Evolutionary conservation across 495 filamentous ascomycete genomes (phyloP).

Genomic region (Lophium mytilinum): DNA sequence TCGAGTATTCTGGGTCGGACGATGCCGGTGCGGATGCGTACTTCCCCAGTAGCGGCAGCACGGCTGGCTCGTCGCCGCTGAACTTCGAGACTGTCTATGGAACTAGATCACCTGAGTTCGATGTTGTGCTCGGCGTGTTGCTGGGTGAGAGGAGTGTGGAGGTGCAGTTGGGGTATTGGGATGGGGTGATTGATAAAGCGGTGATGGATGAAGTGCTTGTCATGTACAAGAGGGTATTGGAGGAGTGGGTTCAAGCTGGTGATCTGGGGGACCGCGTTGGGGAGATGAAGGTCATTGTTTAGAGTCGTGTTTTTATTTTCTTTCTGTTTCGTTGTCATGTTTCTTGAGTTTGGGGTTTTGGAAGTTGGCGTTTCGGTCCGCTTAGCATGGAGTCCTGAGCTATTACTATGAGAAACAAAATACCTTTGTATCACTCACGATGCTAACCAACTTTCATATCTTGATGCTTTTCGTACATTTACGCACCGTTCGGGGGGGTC

Average conservation of each 20-base stretch:
- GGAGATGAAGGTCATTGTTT: not conserved
- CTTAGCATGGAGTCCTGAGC: no score
- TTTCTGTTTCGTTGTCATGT: no score
- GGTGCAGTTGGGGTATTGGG: constrained; percentile 16
- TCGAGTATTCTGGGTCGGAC: constrained; percentile 5
- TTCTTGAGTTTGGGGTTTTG: no score
- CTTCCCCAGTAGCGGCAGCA: not conserved
- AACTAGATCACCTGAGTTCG: constrained; percentile 7
- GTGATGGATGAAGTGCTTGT: constrained; percentile 44
- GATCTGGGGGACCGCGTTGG: not conserved
- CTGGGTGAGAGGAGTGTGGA: constrained; percentile 11
- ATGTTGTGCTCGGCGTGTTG: constrained; percentile 16
- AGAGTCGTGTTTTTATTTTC: no score
- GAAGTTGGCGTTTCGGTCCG: no score
- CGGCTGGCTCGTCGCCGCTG: not conserved
- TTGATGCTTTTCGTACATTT: no score
- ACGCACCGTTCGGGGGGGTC: no score
- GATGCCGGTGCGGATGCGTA: constrained; percentile 2
- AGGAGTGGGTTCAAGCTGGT: constrained; percentile 3
- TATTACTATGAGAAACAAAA: no score
- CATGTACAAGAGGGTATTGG: constrained; percentile 6
- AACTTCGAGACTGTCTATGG: constrained; percentile 8
- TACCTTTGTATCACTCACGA: no score
- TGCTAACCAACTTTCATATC: no score
- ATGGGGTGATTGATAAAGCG: constrained; percentile 38